phyloP scores from a whole-genome alignment of 164 flowering plant species.

The Tetrastigma voinierianum region DNA sequence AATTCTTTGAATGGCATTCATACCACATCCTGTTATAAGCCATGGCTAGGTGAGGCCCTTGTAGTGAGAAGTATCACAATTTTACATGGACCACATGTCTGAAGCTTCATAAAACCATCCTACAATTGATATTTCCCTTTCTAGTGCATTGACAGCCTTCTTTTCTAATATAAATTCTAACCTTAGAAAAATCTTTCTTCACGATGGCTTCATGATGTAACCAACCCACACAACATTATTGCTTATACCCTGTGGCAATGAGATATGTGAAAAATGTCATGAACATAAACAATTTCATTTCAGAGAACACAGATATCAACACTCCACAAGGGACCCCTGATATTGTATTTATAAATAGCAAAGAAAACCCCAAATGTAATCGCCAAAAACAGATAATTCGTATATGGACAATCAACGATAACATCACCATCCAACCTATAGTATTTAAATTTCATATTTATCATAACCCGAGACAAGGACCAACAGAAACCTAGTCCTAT shows the following conservation, averaged over 20 bases:
- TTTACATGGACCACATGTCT: neutral
- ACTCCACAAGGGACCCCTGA: too few species aligned
- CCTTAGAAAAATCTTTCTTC: constrained; percentile 91
- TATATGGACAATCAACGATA: too few species aligned
- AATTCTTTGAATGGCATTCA: too few species aligned
- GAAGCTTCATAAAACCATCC: neutral
- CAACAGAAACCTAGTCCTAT: too few species aligned
- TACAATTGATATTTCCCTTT: neutral
- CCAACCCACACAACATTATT: constrained; percentile 48
- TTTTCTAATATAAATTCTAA: constrained; percentile 22
- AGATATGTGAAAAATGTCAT: constrained; percentile 2
- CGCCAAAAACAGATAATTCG: too few species aligned
- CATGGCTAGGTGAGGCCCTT: neutral
- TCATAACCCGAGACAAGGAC: too few species aligned
- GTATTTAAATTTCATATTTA: too few species aligned
- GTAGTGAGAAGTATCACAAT: neutral
- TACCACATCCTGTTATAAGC: neutral
- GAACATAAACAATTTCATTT: neutral
- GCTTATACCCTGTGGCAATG: constrained; percentile 43
- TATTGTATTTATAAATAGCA: too few species aligned
- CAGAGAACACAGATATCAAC: too few species aligned
- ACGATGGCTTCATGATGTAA: constrained; percentile 87
- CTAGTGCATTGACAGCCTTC: neutral
- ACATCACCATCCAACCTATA: too few species aligned
- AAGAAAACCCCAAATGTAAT: too few species aligned